These are phyloP conservation scores for Pichia deserticola DNA, from an alignment of 805 yeast genomes.

Conservation along the genomic window DNA sequence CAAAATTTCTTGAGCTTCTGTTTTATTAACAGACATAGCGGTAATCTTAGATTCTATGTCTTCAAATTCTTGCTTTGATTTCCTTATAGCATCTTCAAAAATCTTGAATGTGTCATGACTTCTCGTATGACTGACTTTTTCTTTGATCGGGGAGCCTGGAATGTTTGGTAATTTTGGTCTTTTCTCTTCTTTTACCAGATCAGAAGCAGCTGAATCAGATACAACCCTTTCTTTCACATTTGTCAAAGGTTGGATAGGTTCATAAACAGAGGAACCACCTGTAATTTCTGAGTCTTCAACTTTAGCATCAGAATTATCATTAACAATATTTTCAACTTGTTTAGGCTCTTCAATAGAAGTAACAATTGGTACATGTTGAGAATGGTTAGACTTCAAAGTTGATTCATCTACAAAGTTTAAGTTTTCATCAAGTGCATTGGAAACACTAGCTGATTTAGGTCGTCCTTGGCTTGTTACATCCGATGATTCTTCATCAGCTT, in stretches of 20 bases:
- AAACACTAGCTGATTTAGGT: slow-evolving; percentile 6
- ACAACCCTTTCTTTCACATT: slow-evolving; percentile 16
- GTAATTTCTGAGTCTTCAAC: slow-evolving; percentile 9
- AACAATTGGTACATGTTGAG: slow-evolving; percentile 2
- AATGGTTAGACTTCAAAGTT: too few relatives aligned
- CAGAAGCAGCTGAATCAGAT: slow-evolving; percentile 36
- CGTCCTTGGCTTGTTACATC: slow-evolving; percentile 18
- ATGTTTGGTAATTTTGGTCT: slow-evolving; percentile 43
- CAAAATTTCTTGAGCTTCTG: not conserved
- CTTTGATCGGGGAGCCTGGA: slow-evolving; percentile 32
- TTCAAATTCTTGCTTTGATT: slow-evolving; percentile 14
- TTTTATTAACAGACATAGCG: not conserved
- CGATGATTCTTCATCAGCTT: slow-evolving; percentile 11
- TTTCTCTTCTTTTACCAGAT: slow-evolving; percentile 36
- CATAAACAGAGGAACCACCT: slow-evolving; percentile 25
- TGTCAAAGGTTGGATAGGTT: slow-evolving; percentile 16
- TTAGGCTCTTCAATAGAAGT: not conserved
- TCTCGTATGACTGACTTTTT: slow-evolving; percentile 15
- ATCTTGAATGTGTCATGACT: slow-evolving; percentile 20
- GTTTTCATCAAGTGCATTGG: slow-evolving; percentile 18
- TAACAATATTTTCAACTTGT: not conserved
- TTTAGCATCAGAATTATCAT: not conserved
- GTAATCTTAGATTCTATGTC: not conserved
- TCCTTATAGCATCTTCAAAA: slow-evolving; percentile 17
- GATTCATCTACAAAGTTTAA: slow-evolving; percentile 28